A percentile compares a stretch with the other conserved stretches of the same genome.
These are phyloP conservation scores for Ceratobasidium sp. DNA, from an alignment of 1,284 basidiomycete genomes.

Conservation along the genomic window DNA sequence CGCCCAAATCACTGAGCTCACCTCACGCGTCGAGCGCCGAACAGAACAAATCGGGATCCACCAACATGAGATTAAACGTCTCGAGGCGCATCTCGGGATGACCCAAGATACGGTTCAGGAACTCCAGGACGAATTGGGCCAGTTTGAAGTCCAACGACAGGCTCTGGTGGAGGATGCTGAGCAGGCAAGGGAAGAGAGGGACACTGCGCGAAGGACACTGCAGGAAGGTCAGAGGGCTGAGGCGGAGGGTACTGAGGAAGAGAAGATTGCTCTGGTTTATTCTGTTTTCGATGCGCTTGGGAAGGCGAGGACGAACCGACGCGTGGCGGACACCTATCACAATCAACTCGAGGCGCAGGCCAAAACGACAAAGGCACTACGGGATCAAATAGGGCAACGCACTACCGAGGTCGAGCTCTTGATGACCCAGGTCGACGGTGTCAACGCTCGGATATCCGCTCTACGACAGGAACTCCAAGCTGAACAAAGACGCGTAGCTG, in stretches of 20 bases:
- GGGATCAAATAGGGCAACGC: constrained; percentile 6
- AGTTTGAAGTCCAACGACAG: constrained; percentile 21
- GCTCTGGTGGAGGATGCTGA: constrained; percentile 42
- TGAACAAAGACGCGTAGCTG: constrained; percentile 20
- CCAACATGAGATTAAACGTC: constrained; percentile 45
- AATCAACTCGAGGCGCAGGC: not conserved
- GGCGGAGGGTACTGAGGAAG: constrained; percentile 6
- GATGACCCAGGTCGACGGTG: constrained; percentile 33
- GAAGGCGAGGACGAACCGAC: constrained; percentile 9
- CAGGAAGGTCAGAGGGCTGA: constrained; percentile 18
- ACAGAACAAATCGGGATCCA: constrained; percentile 46
- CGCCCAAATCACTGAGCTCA: constrained; percentile 43
- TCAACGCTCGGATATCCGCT: constrained; percentile 28
- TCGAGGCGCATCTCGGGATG: constrained; percentile 44
- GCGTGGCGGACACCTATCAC: not conserved
- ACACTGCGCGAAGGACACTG: constrained; percentile 29
- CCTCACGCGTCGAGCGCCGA: constrained; percentile 43
- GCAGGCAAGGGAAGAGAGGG: constrained; percentile 42
- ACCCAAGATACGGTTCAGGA: constrained; percentile 43
- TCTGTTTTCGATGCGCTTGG: constrained; percentile 10
- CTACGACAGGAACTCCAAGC: constrained; percentile 36
- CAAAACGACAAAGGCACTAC: not conserved
- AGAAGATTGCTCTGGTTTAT: constrained; percentile 1
- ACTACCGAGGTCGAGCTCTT: constrained; percentile 20
- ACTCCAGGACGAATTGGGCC: constrained; percentile 37